Percentiles rank a stretch among this genome's conserved stretches.
phyloP scores from a whole-genome alignment of 1,139 yeast genomes.

The Candida smagusa region DNA sequence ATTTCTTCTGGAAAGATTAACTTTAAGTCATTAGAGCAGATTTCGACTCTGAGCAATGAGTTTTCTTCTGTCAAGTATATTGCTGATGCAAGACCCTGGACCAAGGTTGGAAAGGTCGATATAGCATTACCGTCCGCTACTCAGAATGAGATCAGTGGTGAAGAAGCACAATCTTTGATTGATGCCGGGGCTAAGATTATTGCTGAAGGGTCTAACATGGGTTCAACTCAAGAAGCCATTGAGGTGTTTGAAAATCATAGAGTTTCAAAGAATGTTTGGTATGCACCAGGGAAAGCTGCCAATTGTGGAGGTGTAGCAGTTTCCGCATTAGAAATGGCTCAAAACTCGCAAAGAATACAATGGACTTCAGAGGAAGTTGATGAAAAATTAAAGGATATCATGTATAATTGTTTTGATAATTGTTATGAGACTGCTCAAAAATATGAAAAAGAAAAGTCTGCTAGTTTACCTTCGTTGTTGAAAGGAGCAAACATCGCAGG shows the following conservation, averaged over 20 bases:
- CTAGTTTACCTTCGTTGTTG: constrained; percentile 79
- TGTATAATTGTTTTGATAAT: constrained; percentile 90
- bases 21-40: constrained; percentile 74
- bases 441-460: constrained; percentile 69
- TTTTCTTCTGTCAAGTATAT: constrained; percentile 71
- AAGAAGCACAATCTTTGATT: constrained; percentile 91
- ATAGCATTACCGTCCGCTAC: constrained; percentile 98
- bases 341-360: constrained; percentile 87
- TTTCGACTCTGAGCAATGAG: constrained; percentile 52
- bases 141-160: constrained; percentile 96
- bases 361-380: constrained; percentile 19
- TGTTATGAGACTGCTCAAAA: constrained; percentile 84
- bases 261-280: constrained; percentile 73
- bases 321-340: constrained; percentile 98
- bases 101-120: constrained; percentile 85
- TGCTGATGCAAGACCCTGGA: constrained; percentile 96
- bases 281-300: constrained; percentile 99
- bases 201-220: constrained; percentile 99
- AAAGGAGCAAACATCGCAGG: constrained; percentile 99
- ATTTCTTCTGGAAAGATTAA: constrained; percentile 79
- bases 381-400: constrained; percentile 49
- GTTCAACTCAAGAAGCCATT: constrained; percentile 96
- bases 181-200: constrained; percentile 89
- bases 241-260: constrained; percentile 90
- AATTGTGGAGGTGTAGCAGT: constrained; percentile 99